Conservation (phyloP, 78 protist genomes). For the Chrysochromulina parva region DNA sequence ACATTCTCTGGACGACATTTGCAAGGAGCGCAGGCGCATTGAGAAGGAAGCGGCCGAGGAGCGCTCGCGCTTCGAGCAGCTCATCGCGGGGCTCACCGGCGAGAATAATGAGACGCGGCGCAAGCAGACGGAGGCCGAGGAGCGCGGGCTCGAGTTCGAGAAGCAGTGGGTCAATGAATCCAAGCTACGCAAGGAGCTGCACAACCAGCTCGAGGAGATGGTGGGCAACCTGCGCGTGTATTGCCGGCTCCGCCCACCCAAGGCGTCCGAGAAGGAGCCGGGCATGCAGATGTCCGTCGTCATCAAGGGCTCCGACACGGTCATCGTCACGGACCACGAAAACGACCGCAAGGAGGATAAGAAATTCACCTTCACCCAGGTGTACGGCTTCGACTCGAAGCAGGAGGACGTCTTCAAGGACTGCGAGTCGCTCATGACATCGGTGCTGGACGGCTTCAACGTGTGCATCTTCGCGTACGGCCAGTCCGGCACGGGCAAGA, state of each 20-base stretch:
- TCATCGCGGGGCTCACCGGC: background rate
- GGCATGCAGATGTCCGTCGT: background rate
- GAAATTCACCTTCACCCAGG: background rate
- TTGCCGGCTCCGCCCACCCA: background rate
- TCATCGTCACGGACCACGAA: background rate
- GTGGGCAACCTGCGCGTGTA: constrained; percentile 26
- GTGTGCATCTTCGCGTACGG: constrained; percentile 51
- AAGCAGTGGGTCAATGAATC: background rate
- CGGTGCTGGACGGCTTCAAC: constrained; percentile 17
- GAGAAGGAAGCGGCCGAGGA: no score
- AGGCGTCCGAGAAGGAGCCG: background rate
- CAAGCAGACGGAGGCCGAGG: background rate
- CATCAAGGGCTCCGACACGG: background rate
- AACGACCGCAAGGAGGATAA: background rate
- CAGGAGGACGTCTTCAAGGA: background rate
- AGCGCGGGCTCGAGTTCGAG: background rate
- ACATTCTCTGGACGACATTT: background rate
- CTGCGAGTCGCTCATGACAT: background rate
- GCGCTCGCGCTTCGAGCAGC: background rate
- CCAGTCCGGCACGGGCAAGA: constrained; percentile 48
- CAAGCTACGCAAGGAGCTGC: background rate
- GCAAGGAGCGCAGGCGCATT: background rate
- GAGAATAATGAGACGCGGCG: background rate
- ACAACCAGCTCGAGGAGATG: constrained; percentile 20
- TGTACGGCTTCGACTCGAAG: background rate